These are phyloP conservation scores for Pestalotiopsis sp. DNA, from an alignment of 2,329 filamentous ascomycete species.

Conservation along the genomic window DNA sequence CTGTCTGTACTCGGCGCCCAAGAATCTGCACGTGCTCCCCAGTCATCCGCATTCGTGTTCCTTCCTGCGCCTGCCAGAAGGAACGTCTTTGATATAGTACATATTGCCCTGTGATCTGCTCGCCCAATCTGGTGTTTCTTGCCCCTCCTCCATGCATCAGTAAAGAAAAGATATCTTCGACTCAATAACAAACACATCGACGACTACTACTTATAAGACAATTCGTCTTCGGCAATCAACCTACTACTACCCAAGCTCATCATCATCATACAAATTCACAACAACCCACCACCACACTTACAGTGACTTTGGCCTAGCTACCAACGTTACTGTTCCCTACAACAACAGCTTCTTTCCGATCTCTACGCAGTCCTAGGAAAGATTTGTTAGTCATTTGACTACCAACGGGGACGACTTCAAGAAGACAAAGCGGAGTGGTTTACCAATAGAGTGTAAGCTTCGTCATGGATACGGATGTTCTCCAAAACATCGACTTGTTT, in stretches of 20 bases:
- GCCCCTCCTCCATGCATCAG: background rate
- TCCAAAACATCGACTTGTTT: conserved; percentile 37
- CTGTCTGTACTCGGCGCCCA: background rate
- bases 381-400: background rate
- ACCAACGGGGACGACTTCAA: background rate
- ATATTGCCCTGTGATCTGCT: background rate
- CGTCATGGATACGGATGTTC: conserved; percentile 38
- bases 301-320: background rate
- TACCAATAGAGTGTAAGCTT: conserved; percentile 13
- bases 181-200: background rate
- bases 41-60: background rate
- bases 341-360: background rate
- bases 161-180: background rate
- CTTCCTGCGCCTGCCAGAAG: background rate
- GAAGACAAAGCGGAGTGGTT: conserved; percentile 3
- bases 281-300: background rate
- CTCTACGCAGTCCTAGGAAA: background rate
- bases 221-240: background rate
- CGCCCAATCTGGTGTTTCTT: background rate
- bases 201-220: background rate
- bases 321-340: background rate
- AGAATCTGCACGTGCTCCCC: background rate
- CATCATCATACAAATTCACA: background rate
- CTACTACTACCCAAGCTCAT: background rate
- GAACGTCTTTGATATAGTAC: background rate